Percentiles rank a stretch among this genome's conserved stretches.
Evolutionary conservation across 1,284 basidiomycete genomes (phyloP).

Genomic region (Neonothopanus nambi): DNA sequence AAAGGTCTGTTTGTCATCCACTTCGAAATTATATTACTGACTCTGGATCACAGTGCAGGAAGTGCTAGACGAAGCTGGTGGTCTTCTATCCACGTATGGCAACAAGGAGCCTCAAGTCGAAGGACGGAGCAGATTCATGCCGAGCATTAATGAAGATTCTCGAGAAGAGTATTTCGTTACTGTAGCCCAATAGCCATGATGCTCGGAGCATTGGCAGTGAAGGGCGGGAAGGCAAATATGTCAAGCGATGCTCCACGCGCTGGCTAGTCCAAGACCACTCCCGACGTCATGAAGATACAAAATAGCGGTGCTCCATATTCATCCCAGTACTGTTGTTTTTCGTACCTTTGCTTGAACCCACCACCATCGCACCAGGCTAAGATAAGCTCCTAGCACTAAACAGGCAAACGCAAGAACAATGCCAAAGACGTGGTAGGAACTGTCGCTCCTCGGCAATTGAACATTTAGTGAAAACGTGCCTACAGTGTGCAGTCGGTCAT

Average conservation of each 20-base stretch:
- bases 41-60: slow-evolving; percentile 45
- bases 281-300: background rate
- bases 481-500: slow-evolving; percentile 29
- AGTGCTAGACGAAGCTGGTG: slow-evolving; percentile 58
- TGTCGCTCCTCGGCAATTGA: slow-evolving; percentile 35
- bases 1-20: slow-evolving; percentile 44
- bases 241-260: too few species aligned
- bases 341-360: slow-evolving; percentile 53
- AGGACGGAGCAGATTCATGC: slow-evolving; percentile 5
- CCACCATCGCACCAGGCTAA: slow-evolving; percentile 53
- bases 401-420: slow-evolving; percentile 45
- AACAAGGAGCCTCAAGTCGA: slow-evolving; percentile 35
- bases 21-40: background rate
- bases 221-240: background rate
- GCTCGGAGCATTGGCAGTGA: background rate
- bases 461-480: slow-evolving; percentile 69
- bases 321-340: slow-evolving; percentile 25
- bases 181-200: too few species aligned
- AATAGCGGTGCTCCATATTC: background rate
- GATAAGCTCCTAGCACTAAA: slow-evolving; percentile 40
- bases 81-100: slow-evolving; percentile 45
- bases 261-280: too few species aligned
- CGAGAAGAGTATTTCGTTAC: slow-evolving; percentile 1
- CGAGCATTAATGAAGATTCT: slow-evolving; percentile 9
- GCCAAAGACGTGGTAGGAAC: slow-evolving; percentile 35